Base-by-base conservation (phyloP, 2,329 filamentous ascomycete genomes). In the Podosphaera aphanis region DNA sequence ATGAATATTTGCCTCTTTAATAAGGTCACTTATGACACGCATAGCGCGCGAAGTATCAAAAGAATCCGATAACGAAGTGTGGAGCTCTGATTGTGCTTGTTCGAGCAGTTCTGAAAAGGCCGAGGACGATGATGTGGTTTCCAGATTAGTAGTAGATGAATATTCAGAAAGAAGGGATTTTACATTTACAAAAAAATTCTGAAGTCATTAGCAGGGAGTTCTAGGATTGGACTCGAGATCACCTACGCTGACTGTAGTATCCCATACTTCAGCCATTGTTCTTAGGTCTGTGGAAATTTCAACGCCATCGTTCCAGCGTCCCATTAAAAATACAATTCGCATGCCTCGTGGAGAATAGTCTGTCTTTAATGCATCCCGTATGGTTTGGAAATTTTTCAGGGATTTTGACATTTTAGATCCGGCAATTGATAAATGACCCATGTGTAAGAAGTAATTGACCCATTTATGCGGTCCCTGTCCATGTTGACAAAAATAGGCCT, bases 381-480 rank as follows among this genome's bases (percentile, higher is more conserved):
- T 93, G 0, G 88, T 93, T 36, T 84, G 84, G 61, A 94, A 94
- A 61, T 94, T 95, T 66, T 95, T 94, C 47, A 95, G 64, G 15
- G 77, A 84, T 62, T 95, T 95, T 47, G 80, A 88, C 88, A 95
- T 95, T 61, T 95, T 95, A 19, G 78, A 83, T 0, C 88, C 86
- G 21, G 79, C 74, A 47, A 95, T 94, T 5, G 77, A 80, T 42
- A 94, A 64, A 59, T 95, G 88, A 0, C 88, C 88, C 79, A 92
- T 94, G 59, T 94, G 88, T 15, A 94, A 59, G 63, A 94, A 95
- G 63, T 94, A 93, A 59, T 90, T 93, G 44, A 93, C 82, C 88
- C 88, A 93, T 49, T 83, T 83, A 53, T 73, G 69, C 53, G 66
- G 41, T 60, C 63, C 58, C 15, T 69, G 67, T 35, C 58, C 61